A percentile compares a stretch with the other conserved stretches of the same genome.
phyloP scores from a whole-genome alignment of 2,329 filamentous ascomycete species.

The Ophiostoma quercus region DNA sequence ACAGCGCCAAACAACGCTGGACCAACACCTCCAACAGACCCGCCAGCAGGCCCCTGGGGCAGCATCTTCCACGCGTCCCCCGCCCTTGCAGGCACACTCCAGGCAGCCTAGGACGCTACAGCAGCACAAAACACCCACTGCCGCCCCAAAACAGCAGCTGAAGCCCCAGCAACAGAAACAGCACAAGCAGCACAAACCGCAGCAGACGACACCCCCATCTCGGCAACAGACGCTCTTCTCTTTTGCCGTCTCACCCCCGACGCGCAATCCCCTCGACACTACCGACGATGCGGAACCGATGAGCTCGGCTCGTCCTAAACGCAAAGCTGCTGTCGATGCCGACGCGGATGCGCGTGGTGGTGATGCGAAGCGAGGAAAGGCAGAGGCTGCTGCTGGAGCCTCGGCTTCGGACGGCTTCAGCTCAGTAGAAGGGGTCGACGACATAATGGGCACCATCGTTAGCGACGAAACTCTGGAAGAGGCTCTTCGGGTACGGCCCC shows the following conservation, averaged over 20 bases:
- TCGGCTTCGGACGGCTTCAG: not conserved
- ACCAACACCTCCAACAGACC: slow-evolving; percentile 21
- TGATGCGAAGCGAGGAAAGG: not conserved
- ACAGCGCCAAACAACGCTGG: slow-evolving; percentile 25
- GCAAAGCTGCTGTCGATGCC: slow-evolving; percentile 21
- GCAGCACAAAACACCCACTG: not conserved
- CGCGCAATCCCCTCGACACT: slow-evolving; percentile 26
- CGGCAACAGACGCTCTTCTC: slow-evolving; percentile 20
- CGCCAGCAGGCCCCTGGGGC: not conserved
- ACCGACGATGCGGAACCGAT: slow-evolving; percentile 24
- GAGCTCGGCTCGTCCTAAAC: slow-evolving; percentile 25
- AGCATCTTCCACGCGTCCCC: slow-evolving; percentile 19
- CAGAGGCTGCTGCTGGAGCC: not conserved
- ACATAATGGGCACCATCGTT: not conserved
- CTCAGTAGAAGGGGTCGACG: not conserved
- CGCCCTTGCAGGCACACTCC: slow-evolving; percentile 14
- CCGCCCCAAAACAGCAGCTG: slow-evolving; percentile 6
- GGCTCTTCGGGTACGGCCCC: slow-evolving; percentile 45
- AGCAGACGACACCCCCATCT: slow-evolving; percentile 12
- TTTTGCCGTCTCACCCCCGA: slow-evolving; percentile 21
- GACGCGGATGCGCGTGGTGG: slow-evolving; percentile 9
- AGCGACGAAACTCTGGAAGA: slow-evolving; percentile 24
- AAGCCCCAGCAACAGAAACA: not conserved
- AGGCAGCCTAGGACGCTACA: slow-evolving; percentile 10
- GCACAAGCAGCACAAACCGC: not conserved